Percentiles rank a stretch among this genome's conserved stretches.
These are phyloP conservation scores for Saccharomyces pastorianus DNA, from an alignment of 1,139 yeast species.

Conservation along the genomic window DNA sequence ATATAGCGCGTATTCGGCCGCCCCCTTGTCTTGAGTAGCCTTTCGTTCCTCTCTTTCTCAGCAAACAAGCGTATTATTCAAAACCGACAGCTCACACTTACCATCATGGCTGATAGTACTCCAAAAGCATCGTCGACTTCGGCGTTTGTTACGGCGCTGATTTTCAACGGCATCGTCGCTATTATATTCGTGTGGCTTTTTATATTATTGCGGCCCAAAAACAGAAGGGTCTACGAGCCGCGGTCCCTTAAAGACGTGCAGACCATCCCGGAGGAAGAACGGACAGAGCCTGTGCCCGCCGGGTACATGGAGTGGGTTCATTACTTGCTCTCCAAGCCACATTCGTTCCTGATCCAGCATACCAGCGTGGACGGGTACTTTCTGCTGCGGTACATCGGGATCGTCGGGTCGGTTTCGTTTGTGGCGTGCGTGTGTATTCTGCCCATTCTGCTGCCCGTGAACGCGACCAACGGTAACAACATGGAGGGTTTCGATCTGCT, in stretches of 20 bases:
- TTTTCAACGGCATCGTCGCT: slow-evolving; percentile 51
- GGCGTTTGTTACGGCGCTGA: slow-evolving; percentile 46
- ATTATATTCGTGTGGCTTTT: slow-evolving; percentile 50
- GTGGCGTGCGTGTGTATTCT: slow-evolving; percentile 58
- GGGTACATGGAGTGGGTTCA: slow-evolving; percentile 54
- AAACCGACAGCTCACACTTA: too few species aligned
- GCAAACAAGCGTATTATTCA: too few species aligned
- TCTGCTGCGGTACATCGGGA: slow-evolving; percentile 66
- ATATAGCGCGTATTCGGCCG: too few species aligned
- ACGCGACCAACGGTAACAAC: slow-evolving; percentile 68
- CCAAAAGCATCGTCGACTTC: slow-evolving; percentile 35
- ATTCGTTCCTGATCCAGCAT: slow-evolving; percentile 63
- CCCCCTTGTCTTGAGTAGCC: too few species aligned
- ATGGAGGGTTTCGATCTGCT: slow-evolving; percentile 51
- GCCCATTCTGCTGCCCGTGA: slow-evolving; percentile 80
- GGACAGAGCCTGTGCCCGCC: slow-evolving; percentile 47
- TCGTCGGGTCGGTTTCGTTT: slow-evolving; percentile 50
- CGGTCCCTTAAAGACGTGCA: slow-evolving; percentile 46
- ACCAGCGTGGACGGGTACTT: slow-evolving; percentile 86
- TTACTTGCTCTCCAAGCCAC: slow-evolving; percentile 46
- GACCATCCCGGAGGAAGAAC: slow-evolving; percentile 37
- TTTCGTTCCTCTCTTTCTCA: too few species aligned
- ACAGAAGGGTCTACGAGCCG: slow-evolving; percentile 75
- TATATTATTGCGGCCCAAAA: slow-evolving; percentile 52
- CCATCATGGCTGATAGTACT: slow-evolving; percentile 16